phyloP scores from a whole-genome alignment of 257 asterid species.

The Solanum chiquidenum region DNA sequence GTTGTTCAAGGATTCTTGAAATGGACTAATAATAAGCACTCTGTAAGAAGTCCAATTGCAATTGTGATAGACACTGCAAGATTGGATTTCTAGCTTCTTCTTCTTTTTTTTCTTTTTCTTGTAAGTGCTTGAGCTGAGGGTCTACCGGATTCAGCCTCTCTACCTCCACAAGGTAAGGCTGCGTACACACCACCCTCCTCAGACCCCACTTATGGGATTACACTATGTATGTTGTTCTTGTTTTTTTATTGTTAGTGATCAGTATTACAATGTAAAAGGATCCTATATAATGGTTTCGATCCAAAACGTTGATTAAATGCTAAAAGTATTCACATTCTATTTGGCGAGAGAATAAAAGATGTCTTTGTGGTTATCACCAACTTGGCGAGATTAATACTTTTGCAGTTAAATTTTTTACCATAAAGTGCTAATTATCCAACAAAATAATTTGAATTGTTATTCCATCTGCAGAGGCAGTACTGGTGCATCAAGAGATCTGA shows the following conservation, averaged over 20 bases:
- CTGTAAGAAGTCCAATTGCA: conserved; percentile 28
- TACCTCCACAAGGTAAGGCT: not conserved
- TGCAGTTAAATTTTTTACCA: too few species aligned
- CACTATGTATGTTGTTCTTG: not conserved
- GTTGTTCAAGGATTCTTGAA: conserved; percentile 27
- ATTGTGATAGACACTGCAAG: not conserved
- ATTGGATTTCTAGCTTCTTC: not conserved
- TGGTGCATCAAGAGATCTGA: too few species aligned
- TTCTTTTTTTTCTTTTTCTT: too few species aligned
- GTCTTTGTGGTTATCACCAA: too few species aligned
- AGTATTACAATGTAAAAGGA: not conserved
- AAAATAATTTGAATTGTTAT: too few species aligned
- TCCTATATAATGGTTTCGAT: not conserved
- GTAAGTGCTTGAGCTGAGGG: not conserved
- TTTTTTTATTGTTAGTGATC: not conserved
- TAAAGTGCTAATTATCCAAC: too few species aligned
- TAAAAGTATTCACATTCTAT: not conserved
- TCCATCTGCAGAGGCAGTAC: too few species aligned
- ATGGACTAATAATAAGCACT: conserved; percentile 18
- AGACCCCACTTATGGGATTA: not conserved
- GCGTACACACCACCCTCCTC: not conserved
- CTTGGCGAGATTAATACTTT: too few species aligned
- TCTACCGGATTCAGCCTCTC: not conserved
- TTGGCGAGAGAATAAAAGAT: too few species aligned
- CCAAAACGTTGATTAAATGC: not conserved